Percentiles rank a stretch among this genome's conserved stretches.
phyloP scores from a whole-genome alignment of 495 filamentous ascomycete species.

The Penicillium maclennaniae region DNA sequence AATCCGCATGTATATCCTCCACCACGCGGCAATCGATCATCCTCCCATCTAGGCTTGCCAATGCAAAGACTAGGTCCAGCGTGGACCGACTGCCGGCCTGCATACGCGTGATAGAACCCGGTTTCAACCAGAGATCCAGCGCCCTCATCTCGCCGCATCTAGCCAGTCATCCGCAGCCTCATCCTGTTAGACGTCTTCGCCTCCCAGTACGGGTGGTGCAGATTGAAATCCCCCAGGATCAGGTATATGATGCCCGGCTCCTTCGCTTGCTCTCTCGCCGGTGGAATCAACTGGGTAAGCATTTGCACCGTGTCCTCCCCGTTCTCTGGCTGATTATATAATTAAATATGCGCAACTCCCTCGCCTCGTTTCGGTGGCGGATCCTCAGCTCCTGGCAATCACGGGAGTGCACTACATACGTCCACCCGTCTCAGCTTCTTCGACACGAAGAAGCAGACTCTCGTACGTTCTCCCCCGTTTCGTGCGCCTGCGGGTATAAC shows the following conservation, averaged over 20 bases:
- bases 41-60: not conserved
- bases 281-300: not conserved
- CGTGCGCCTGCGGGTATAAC: slow-evolving; percentile 1
- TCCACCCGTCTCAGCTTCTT: not conserved
- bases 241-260: slow-evolving; percentile 2
- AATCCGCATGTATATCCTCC: slow-evolving; percentile 2
- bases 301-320: not conserved
- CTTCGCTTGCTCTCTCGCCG: not conserved
- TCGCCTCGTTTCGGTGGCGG: too few relatives aligned
- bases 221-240: slow-evolving; percentile 26
- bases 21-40: not conserved
- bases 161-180: not conserved
- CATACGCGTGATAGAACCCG: slow-evolving; percentile 3
- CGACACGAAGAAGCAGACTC: not conserved
- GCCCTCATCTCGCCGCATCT: not conserved
- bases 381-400: not conserved
- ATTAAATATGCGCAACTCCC: slow-evolving; percentile 5
- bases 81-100: not conserved
- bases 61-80: slow-evolving; percentile 11
- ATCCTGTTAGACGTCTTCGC: slow-evolving; percentile 1
- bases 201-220: slow-evolving; percentile 17
- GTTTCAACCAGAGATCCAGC: slow-evolving; percentile 2
- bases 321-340: slow-evolving; percentile 2
- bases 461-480: not conserved
- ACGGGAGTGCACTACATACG: not conserved